These are phyloP conservation scores for Curvularia eragrostidis DNA, from an alignment of 2,329 filamentous ascomycete species.

Conservation along the genomic window DNA sequence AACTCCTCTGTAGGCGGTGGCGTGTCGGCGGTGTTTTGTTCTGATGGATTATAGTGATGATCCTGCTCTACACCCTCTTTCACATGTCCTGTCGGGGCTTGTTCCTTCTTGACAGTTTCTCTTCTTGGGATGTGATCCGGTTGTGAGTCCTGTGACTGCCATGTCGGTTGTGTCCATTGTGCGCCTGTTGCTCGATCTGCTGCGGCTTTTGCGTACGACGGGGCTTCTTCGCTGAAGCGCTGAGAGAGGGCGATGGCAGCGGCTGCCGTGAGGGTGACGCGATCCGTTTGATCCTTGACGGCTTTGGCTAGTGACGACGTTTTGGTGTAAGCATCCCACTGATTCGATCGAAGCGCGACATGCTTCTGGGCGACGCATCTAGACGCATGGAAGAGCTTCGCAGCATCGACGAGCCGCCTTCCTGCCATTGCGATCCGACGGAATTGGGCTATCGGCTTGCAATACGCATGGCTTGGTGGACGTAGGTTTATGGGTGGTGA, in stretches of 20 bases:
- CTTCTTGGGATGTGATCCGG: constrained; percentile 36
- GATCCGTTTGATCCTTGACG: constrained; percentile 66
- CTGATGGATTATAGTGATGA: constrained; percentile 57
- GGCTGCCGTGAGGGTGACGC: constrained; percentile 65
- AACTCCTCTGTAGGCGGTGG: constrained; percentile 50
- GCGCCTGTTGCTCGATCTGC: constrained; percentile 29
- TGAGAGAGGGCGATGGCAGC: constrained; percentile 66
- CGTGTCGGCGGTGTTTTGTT: constrained; percentile 51
- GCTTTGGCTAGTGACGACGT: constrained; percentile 70
- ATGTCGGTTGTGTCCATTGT: constrained; percentile 24
- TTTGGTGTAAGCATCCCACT: constrained; percentile 67
- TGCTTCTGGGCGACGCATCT: constrained; percentile 60
- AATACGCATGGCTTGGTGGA: constrained; percentile 22
- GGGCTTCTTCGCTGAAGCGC: constrained; percentile 61
- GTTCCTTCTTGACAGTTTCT: constrained; percentile 38
- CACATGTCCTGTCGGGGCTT: constrained; percentile 20
- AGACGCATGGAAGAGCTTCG: constrained; percentile 58
- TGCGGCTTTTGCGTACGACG: constrained; percentile 40
- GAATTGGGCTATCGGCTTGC: constrained; percentile 21
- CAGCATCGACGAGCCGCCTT: constrained; percentile 59
- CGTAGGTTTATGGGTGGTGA: background rate
- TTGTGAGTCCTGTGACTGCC: background rate
- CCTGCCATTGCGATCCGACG: constrained; percentile 55
- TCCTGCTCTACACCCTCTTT: constrained; percentile 57
- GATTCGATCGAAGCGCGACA: constrained; percentile 63